Base-by-base conservation (phyloP, 805 yeast genomes). In the Cyberlindnera mississippiensis region DNA sequence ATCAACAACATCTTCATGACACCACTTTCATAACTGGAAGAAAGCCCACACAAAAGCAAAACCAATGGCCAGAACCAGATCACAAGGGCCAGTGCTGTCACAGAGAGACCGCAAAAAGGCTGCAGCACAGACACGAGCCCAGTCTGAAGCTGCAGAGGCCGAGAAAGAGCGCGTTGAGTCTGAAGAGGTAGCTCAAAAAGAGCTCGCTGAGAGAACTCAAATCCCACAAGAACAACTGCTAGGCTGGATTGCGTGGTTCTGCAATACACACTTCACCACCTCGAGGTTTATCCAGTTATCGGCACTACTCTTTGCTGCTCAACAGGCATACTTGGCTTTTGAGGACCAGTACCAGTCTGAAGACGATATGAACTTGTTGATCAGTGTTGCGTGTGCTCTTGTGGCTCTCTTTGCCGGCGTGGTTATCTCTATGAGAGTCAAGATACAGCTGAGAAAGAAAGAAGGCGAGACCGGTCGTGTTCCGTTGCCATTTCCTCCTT, bases 251-350 rank as follows among this genome's bases (percentile, higher is more conserved):
- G 37, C 42, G 10, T 27, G 29, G 7, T 38, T 53, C 11, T 43
- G 51, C 16, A 56, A 41, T 16, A 38, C 49, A 13, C 22, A 58
- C 26, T 16, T 60, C 24, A 45, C 50, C 2, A 50, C 57, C 1
- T 55, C 53, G 24, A 54, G 49, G 38, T 37, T 62, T 22, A 42
- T 56, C 12, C 65, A 63, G 40, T 13, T 55, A 18, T 50, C 54
- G 2, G 47, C 53, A 6, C 38, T 63, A 6, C 56, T 56, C 1
- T 48, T 56, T 14, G 45, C 60, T 7, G 38, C 41, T 3, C 53
- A 62, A 27, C 50, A 52, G 16, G 49, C 56, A 1, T 57, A 50
- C 33, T 10, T 46, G 24, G 46, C 55, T 9, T 48, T 38, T 27
- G 48, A 35, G 15, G 30, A 6, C 35, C 31, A 24, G 30, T 49